These are phyloP conservation scores for Solanum bulbocastanum DNA, from an alignment of 257 asterid genomes.

Conservation along the genomic window DNA sequence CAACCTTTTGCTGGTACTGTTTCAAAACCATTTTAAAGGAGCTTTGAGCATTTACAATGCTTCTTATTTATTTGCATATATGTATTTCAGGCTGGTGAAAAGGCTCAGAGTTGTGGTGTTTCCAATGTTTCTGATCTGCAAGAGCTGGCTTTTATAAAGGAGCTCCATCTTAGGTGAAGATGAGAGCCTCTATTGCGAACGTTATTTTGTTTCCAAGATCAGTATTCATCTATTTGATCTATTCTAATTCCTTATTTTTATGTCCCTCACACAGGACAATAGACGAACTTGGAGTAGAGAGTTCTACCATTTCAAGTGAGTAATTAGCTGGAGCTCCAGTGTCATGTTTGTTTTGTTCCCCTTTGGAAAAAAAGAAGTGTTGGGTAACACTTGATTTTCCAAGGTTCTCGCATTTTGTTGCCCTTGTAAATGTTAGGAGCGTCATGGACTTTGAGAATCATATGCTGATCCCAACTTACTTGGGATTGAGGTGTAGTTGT, in stretches of 20 bases:
- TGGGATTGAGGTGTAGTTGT: not conserved
- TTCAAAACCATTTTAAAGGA: no score
- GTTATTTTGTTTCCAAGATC: not conserved
- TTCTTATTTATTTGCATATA: not conserved
- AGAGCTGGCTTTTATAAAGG: conserved; percentile 53
- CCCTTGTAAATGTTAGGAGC: not conserved
- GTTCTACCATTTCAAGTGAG: conserved; percentile 55
- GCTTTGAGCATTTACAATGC: not conserved
- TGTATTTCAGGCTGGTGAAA: conserved; percentile 69
- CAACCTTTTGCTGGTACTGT: conserved; percentile 44
- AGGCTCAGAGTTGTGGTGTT: conserved; percentile 72
- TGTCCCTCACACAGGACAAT: conserved; percentile 33
- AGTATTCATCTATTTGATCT: not conserved
- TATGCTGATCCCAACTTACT: not conserved
- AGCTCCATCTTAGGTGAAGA: conserved; percentile 57
- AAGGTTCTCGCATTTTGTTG: not conserved
- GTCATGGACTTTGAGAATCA: not conserved
- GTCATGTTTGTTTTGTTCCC: not conserved
- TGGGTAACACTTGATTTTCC: not conserved
- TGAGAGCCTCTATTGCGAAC: not conserved
- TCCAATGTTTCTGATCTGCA: conserved; percentile 55
- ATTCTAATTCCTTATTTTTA: not conserved
- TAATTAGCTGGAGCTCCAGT: not conserved
- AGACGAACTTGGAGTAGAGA: conserved; percentile 66
- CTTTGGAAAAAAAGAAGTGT: not conserved